Base-by-base conservation (phyloP, 495 filamentous ascomycete genomes). In the Paragyromitra xinjiangensis region DNA sequence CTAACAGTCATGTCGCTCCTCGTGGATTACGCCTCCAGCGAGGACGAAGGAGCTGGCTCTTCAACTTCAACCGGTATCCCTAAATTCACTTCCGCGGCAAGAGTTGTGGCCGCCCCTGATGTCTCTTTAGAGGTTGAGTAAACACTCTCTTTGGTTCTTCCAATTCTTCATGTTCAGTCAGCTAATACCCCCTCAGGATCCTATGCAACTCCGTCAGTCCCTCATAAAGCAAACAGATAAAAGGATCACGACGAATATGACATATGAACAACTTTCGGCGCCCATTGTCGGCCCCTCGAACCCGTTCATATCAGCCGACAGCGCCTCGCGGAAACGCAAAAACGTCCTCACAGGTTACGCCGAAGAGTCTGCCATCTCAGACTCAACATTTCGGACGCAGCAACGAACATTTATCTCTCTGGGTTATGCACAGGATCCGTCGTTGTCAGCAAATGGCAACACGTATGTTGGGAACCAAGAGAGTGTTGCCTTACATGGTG, bases 331-430 rank as follows among this genome's bases (percentile, higher is more conserved):
- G 44, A 96, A 95, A 84, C 90, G 95, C 69, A 97, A 97, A 80
- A 95, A 95, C 74, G 91, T 98, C 1, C 90, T 96, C 9, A 97
- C 96, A 0, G 95, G 95, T 5, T 90, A 88, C 81, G 96, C 96
- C 0, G 88, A 94, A 75, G 95, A 98, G 84, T 91, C 91, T 0
- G 93, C 89, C 69, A 90, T 99, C 74, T 96, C 92, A 83, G 95
- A 97, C 81, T 87, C 92, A 69, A 94, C 92, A 0, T 99, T 99
- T 81, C 89, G 90, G 77, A 88, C 88, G 71, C 92, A 94, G 81
- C 93, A 93, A 83, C 88, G 91, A 73, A 93, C 92, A 0, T 90
- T 93, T 67, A 91, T 93, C 82, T 89, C 86, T 71, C 75, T 87
- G 53, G 89, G 89, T 7, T 91, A 90, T 79, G 85, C 89, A 9